Percentiles rank a stretch among this genome's conserved stretches.
Evolutionary conservation across 2,329 filamentous ascomycete species (phyloP).

Genomic region (Ophiostoma sp.): DNA sequence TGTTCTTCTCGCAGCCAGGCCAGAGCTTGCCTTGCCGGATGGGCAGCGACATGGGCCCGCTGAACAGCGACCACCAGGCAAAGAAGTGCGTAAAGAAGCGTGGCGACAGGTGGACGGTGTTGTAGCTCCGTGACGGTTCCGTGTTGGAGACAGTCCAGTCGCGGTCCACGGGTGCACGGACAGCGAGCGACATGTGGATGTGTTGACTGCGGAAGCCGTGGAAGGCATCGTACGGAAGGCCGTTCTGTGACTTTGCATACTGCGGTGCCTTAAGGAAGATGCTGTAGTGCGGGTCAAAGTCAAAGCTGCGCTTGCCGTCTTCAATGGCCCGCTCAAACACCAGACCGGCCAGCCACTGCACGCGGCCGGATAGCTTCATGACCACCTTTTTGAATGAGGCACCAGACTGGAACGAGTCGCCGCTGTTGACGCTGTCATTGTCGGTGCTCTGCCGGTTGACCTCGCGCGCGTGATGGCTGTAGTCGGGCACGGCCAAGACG

Average conservation of each 20-base stretch:
- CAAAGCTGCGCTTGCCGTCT: conserved; percentile 68
- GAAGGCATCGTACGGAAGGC: conserved; percentile 78
- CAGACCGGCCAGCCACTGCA: conserved; percentile 84
- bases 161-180: conserved; percentile 78
- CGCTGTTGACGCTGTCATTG: conserved; percentile 44
- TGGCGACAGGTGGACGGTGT: conserved; percentile 88
- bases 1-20: conserved; percentile 89
- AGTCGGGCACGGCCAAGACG: conserved; percentile 89
- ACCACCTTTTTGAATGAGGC: conserved; percentile 96
- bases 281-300: conserved; percentile 89
- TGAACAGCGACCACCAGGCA: conserved; percentile 95
- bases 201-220: conserved; percentile 93
- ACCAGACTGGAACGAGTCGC: conserved; percentile 62
- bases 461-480: conserved; percentile 77
- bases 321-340: conserved; percentile 84
- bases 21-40: conserved; percentile 88
- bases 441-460: conserved; percentile 48
- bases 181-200: conserved; percentile 89
- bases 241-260: conserved; percentile 54
- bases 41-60: conserved; percentile 87
- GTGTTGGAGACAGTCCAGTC: conserved; percentile 76
- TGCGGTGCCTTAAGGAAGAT: conserved; percentile 78
- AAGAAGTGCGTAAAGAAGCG: conserved; percentile 99
- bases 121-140: conserved; percentile 83
- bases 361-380: conserved; percentile 96